phyloP scores from a whole-genome alignment of 2,329 filamentous ascomycete genomes.

The Chaetomium sp. region DNA sequence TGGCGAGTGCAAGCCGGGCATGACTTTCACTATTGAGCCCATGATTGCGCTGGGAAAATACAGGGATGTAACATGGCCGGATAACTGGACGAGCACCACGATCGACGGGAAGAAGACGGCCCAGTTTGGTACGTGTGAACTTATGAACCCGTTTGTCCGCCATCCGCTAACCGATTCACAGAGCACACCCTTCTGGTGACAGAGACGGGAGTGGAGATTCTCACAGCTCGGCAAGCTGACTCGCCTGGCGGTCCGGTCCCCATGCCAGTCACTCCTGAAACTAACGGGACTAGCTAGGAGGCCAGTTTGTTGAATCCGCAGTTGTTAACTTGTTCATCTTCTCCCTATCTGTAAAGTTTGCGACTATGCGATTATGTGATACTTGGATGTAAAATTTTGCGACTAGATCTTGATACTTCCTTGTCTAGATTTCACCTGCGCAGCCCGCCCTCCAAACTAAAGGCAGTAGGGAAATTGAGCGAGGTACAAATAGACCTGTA shows the following conservation, averaged over 20 bases:
- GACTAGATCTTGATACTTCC: not conserved
- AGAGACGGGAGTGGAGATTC: constrained; percentile 72
- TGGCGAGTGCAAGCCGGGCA: constrained; percentile 86
- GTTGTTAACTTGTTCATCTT: not conserved
- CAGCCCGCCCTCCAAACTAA: too few relatives aligned
- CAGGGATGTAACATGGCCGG: constrained; percentile 92
- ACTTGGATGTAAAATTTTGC: not conserved
- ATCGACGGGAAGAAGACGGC: constrained; percentile 83
- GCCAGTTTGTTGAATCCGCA: constrained; percentile 30
- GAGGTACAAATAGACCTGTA: too few relatives aligned
- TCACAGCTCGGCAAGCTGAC: constrained; percentile 65
- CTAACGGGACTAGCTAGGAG: constrained; percentile 5
- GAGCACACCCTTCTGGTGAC: constrained; percentile 83
- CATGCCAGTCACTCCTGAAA: constrained; percentile 35
- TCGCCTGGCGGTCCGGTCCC: constrained; percentile 71
- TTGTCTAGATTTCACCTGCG: too few relatives aligned
- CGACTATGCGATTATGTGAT: not conserved
- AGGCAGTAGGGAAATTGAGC: too few relatives aligned
- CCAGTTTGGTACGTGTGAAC: constrained; percentile 67
- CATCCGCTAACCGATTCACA: constrained; percentile 23
- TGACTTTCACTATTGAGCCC: constrained; percentile 98
- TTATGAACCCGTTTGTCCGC: not conserved
- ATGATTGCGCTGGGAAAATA: constrained; percentile 95
- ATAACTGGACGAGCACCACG: constrained; percentile 97
- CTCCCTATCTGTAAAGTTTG: not conserved